Percentiles rank a stretch among this genome's conserved stretches.
phyloP scores from a whole-genome alignment of 2,329 filamentous ascomycete species.

The Talaromyces islandicus region DNA sequence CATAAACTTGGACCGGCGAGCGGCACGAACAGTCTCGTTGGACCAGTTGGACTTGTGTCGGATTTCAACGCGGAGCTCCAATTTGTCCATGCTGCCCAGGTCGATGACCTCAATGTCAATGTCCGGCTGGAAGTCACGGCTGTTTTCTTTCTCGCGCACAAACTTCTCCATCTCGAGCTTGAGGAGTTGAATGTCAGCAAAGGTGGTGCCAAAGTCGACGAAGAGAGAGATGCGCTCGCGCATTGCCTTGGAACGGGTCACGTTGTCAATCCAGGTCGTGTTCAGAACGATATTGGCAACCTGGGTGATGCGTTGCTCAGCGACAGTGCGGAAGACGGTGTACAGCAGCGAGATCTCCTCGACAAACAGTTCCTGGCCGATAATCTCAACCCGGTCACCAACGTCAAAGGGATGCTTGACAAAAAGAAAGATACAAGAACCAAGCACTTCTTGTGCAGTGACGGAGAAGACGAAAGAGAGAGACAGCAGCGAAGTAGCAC shows the following conservation, averaged over 20 bases:
- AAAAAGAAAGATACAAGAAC: conserved; percentile 96
- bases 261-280: conserved; percentile 90
- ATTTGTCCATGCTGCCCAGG: conserved; percentile 80
- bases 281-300: conserved; percentile 91
- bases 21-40: conserved; percentile 74
- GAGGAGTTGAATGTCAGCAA: conserved; percentile 83
- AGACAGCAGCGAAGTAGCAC: conserved; percentile 85
- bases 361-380: conserved; percentile 64
- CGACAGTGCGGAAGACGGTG: conserved; percentile 81
- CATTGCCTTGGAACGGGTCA: conserved; percentile 87
- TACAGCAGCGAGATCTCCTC: conserved; percentile 93
- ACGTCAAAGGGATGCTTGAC: conserved; percentile 98
- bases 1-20: conserved; percentile 91
- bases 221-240: conserved; percentile 74
- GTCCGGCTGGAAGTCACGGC: conserved; percentile 83
- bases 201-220: conserved; percentile 77
- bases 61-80: conserved; percentile 75
- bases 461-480: conserved; percentile 95
- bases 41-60: conserved; percentile 91
- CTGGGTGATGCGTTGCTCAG: conserved; percentile 71
- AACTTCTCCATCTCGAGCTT: conserved; percentile 81
- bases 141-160: conserved; percentile 76
- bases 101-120: conserved; percentile 71
- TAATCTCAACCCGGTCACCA: conserved; percentile 85
- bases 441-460: conserved; percentile 90